phyloP scores from a whole-genome alignment of 495 filamentous ascomycete species.

The Aspergillus campestris region DNA sequence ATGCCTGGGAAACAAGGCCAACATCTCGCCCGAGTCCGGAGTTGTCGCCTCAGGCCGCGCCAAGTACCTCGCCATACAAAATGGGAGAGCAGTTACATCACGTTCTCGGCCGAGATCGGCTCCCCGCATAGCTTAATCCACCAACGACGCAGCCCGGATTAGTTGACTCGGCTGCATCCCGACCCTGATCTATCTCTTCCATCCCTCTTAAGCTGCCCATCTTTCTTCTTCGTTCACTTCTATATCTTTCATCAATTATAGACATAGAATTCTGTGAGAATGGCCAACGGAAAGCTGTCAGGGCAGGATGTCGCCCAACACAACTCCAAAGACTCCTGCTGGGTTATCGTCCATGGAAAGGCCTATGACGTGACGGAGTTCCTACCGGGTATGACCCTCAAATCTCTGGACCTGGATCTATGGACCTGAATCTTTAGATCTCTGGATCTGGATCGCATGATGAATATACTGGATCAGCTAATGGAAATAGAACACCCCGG shows the following conservation, averaged over 20 bases:
- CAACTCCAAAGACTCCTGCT: constrained; percentile 72
- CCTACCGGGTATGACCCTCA: constrained; percentile 45
- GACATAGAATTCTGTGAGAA: constrained; percentile 5
- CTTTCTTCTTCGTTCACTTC: too few species aligned
- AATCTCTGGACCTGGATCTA: neutral
- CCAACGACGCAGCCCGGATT: too few species aligned
- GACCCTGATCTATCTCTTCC: neutral
- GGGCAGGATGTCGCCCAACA: constrained; percentile 73
- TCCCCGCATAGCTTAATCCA: too few species aligned
- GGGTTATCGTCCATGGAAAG: constrained; percentile 81
- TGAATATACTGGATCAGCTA: neutral
- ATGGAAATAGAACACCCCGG: constrained; percentile 63
- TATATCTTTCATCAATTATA: too few species aligned
- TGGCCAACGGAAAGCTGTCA: constrained; percentile 46
- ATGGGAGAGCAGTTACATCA: too few species aligned
- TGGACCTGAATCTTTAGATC: neutral
- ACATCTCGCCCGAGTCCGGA: too few species aligned
- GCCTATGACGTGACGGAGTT: constrained; percentile 94
- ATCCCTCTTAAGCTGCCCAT: too few species aligned
- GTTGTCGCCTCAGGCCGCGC: too few species aligned
- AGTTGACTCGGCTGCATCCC: too few species aligned
- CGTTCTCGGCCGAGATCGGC: too few species aligned
- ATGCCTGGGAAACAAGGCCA: too few species aligned
- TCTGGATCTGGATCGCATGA: neutral
- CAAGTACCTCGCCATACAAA: too few species aligned